phyloP scores from a whole-genome alignment of 495 filamentous ascomycete genomes.

The Neurospora sp. region DNA sequence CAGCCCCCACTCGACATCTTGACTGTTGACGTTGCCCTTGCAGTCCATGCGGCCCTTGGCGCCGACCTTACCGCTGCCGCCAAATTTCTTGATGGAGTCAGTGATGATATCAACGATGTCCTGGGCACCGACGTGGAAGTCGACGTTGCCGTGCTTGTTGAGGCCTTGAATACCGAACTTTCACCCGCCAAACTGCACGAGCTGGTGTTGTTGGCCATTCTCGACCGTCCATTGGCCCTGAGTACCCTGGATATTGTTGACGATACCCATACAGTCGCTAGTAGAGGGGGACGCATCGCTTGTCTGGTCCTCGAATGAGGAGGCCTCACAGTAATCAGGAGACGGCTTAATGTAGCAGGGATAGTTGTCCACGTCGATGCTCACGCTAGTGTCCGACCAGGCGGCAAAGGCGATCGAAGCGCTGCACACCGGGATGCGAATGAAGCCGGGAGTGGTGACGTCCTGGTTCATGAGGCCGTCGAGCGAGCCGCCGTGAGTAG shows the following conservation, averaged over 20 bases:
- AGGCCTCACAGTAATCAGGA: slow-evolving; percentile 12
- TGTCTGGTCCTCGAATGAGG: slow-evolving; percentile 21
- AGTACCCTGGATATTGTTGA: slow-evolving; percentile 23
- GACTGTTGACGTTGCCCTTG: slow-evolving; percentile 6
- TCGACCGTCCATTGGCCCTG: neutral
- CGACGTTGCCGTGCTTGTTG: slow-evolving; percentile 4
- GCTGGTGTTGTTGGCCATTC: slow-evolving; percentile 5
- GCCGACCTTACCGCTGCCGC: slow-evolving; percentile 14
- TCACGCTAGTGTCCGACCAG: slow-evolving; percentile 6
- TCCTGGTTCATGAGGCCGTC: slow-evolving; percentile 13
- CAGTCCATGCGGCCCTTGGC: slow-evolving; percentile 21
- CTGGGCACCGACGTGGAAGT: slow-evolving; percentile 14
- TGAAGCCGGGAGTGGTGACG: slow-evolving; percentile 20
- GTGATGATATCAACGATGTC: slow-evolving; percentile 23
- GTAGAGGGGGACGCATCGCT: slow-evolving; percentile 18
- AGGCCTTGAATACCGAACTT: slow-evolving; percentile 7
- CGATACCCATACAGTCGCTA: slow-evolving; percentile 21
- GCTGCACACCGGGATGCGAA: slow-evolving; percentile 26
- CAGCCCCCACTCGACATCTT: slow-evolving; percentile 15
- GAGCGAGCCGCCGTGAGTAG: slow-evolving; percentile 6
- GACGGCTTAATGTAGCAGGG: slow-evolving; percentile 20
- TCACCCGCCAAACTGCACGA: slow-evolving; percentile 6
- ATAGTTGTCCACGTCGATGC: slow-evolving; percentile 8
- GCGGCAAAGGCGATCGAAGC: slow-evolving; percentile 10
- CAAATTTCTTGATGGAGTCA: slow-evolving; percentile 12